Percentiles rank a stretch among this genome's conserved stretches.
phyloP scores from a whole-genome alignment of 106 monocot species.

The Alisma plantagoaquatica region DNA sequence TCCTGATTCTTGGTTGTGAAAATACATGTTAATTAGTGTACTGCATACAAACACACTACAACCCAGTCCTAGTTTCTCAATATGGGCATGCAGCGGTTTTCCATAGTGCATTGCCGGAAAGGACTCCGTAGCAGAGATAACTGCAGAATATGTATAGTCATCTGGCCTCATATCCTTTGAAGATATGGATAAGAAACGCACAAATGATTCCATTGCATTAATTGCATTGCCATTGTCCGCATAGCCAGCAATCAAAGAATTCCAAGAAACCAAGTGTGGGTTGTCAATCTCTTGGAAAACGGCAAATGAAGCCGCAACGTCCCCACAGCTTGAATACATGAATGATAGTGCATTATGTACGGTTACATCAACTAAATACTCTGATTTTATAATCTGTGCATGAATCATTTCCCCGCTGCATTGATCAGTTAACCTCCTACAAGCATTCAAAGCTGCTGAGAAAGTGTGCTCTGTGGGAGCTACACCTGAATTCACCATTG shows the following conservation, averaged over 20 bases:
- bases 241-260: constrained; percentile 37
- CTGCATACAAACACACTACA: constrained; percentile 46
- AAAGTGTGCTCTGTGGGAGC: constrained; percentile 30
- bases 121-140: constrained; percentile 28
- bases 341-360: constrained; percentile 44
- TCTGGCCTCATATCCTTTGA: constrained; percentile 16
- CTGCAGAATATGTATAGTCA: constrained; percentile 42
- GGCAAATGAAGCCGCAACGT: constrained; percentile 10
- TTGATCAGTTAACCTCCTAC: constrained; percentile 20
- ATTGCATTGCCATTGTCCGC: constrained; percentile 19
- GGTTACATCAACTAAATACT: constrained; percentile 16
- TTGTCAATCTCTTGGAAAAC: constrained; percentile 31
- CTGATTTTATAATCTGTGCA: constrained; percentile 28
- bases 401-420: constrained; percentile 27
- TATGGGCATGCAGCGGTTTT: constrained; percentile 59
- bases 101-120: constrained; percentile 43
- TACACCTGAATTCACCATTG: constrained; percentile 22
- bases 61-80: constrained; percentile 42
- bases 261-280: constrained; percentile 44
- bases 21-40: constrained; percentile 79
- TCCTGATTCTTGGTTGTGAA: constrained; percentile 45
- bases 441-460: constrained; percentile 38
- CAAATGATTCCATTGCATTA: constrained; percentile 30
- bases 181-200: constrained; percentile 13
- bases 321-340: constrained; percentile 49